Percentiles rank a stretch among this genome's conserved stretches.
Conservation (phyloP, 2,329 filamentous ascomycete genomes). For the Penicillium sp. region DNA sequence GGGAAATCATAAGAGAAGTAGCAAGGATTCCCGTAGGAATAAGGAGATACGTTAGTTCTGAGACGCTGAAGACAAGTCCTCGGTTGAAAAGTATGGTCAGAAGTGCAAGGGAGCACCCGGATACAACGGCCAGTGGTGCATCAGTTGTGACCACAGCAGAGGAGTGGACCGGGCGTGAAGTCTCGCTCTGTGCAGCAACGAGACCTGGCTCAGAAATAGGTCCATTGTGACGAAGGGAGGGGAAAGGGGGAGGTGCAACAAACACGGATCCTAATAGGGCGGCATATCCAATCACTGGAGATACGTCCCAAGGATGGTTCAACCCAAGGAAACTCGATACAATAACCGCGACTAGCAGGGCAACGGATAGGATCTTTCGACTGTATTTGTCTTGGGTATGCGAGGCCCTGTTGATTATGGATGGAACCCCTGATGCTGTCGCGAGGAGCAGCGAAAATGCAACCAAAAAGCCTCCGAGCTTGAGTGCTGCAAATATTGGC, state of each 20-base stretch:
- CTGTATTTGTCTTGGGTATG: conserved; percentile 20
- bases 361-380: conserved; percentile 29
- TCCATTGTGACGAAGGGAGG: conserved; percentile 17
- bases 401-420: conserved; percentile 15
- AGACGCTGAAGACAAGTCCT: conserved; percentile 18
- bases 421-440: conserved; percentile 45
- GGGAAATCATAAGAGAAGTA: conserved; percentile 25
- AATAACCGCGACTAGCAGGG: conserved; percentile 23
- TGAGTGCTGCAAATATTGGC: conserved; percentile 56
- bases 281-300: conserved; percentile 47
- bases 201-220: conserved; percentile 24
- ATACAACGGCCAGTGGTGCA: conserved; percentile 28
- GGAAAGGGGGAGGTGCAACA: conserved; percentile 50
- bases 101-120: conserved; percentile 27
- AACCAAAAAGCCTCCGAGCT: conserved; percentile 54
- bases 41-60: conserved; percentile 25
- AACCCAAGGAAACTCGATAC: conserved; percentile 30
- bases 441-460: conserved; percentile 51
- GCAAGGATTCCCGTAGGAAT: conserved; percentile 26
- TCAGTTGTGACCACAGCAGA: conserved; percentile 22
- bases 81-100: conserved; percentile 23
- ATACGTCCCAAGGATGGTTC: conserved; percentile 34
- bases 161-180: conserved; percentile 4
- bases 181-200: conserved; percentile 18
- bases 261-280: conserved; percentile 48